Evolutionary conservation across 1,284 basidiomycete genomes (phyloP), one percentile per base, ranked within the genome.

Genomic region (Marasmius sp.): DNA sequence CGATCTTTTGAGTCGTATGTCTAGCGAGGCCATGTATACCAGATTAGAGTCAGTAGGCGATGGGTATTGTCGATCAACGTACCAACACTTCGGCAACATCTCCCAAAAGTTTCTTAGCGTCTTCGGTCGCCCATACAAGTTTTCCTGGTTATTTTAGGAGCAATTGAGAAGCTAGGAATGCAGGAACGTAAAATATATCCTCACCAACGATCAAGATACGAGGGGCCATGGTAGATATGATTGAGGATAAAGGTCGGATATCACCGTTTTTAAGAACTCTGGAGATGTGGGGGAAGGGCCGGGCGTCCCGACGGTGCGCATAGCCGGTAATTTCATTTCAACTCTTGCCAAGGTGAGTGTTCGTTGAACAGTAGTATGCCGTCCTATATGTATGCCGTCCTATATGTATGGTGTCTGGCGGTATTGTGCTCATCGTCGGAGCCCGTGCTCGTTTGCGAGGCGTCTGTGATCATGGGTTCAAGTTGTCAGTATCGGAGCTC

Each of bases 71-170:
- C 51, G 43, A 47, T 22, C 62, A 59, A 82, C 92, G 70, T 71
- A 94, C 94, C 54, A 94, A 77, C 33, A 94, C 80, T 59, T 94
- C 88, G 45, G 92, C 87, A 59, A 92, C 81, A 53, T 81, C 79
- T 1, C 81, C 80, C 47, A 94, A 83, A 66, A 94, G 81, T 49
- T 83, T 74, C 59, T 85, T 78, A 57, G 87, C 81, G 66, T 95
- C 92, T 39, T 91, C 82, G 63, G 91, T 85, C 0, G 93, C 91
- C 93, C 93, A 95, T 47, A 88, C 81, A 60, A 95, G 84, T 64
- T 84, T 77, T 62, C 88, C 91, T 91, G 33, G 11, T 34, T 49
- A 48, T 57, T 37, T 36, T 43, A 41, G 8, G 6, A 36, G 6
- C 27, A 61, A 41, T 20, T 36, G 45, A 57, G 16, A 38, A 58